Evolutionary conservation across 192 early-diverging fungal species (phyloP).

Genomic region (Chytriomyces sp.): DNA sequence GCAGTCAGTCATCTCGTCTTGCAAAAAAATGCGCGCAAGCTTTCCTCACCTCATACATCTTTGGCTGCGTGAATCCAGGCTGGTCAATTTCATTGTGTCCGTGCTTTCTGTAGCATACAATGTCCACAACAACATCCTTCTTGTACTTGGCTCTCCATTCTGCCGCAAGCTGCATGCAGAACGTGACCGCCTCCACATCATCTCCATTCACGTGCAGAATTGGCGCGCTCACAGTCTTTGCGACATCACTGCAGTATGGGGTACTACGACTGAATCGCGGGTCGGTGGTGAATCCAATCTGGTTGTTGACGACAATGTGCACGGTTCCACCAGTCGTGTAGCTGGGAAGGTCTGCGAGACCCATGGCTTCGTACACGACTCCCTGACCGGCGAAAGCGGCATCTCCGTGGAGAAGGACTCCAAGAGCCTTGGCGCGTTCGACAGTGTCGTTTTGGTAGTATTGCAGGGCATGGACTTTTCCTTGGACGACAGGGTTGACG

Average conservation of each 20-base stretch:
- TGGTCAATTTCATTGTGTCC: conserved; percentile 99
- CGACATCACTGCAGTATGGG: conserved; percentile 96
- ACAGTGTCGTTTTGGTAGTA: conserved; percentile 89
- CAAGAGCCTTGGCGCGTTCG: conserved; percentile 81
- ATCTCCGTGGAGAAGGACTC: conserved; percentile 96
- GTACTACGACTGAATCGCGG: conserved; percentile 93
- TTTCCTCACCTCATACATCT: conserved; percentile 78
- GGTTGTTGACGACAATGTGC: conserved; percentile 98
- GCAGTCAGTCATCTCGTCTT: not conserved
- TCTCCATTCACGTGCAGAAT: conserved; percentile 99
- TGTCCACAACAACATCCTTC: conserved; percentile 94
- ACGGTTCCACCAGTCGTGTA: conserved; percentile 97
- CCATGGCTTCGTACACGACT: conserved; percentile 96
- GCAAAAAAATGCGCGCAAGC: not conserved
- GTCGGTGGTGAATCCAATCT: conserved; percentile 99
- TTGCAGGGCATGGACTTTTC: conserved; percentile 95
- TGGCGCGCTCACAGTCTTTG: conserved; percentile 95
- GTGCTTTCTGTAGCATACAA: conserved; percentile 96
- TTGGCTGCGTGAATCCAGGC: conserved; percentile 97
- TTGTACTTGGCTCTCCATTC: conserved; percentile 97
- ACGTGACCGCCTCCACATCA: conserved; percentile 96
- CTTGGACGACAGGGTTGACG: conserved; percentile 94
- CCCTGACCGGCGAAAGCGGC: conserved; percentile 98
- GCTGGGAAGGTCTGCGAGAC: conserved; percentile 90
- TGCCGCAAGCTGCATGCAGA: conserved; percentile 90